These are phyloP conservation scores for Lagerstroemia speciosa DNA, from an alignment of 345 rosid genomes.

Conservation along the genomic window DNA sequence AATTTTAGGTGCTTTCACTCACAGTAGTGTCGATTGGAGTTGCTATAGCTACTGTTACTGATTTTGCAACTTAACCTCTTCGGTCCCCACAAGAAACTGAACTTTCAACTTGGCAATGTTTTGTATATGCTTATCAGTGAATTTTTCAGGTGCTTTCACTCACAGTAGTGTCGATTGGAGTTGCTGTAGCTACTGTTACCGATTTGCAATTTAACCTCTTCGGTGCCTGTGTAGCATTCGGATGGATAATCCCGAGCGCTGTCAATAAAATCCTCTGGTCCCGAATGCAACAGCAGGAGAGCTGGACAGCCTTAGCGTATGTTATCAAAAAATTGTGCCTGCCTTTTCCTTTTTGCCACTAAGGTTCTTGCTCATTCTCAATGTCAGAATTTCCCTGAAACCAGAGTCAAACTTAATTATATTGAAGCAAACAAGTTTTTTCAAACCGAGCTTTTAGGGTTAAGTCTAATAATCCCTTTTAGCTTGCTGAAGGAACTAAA, in stretches of 20 bases:
- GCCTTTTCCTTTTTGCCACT: neutral
- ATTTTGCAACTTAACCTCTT: conserved; percentile 63
- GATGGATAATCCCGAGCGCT: conserved; percentile 95
- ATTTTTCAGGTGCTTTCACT: conserved; percentile 65
- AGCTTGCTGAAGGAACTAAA: too few species aligned
- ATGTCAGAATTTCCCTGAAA: neutral
- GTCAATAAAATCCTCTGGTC: conserved; percentile 95
- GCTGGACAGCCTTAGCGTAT: conserved; percentile 91
- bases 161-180: conserved; percentile 71
- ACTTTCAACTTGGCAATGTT: neutral
- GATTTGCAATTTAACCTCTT: conserved; percentile 80
- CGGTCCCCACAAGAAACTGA: neutral
- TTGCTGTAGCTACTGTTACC: conserved; percentile 90
- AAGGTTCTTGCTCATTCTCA: neutral
- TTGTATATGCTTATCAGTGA: conserved; percentile 1
- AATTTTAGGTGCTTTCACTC: conserved; percentile 61
- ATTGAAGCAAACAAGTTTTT: too few species aligned
- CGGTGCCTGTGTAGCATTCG: conserved; percentile 86
- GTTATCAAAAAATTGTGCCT: conserved; percentile 14
- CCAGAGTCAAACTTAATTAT: neutral
- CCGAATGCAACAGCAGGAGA: conserved; percentile 78
- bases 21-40: conserved; percentile 76
- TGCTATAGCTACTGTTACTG: conserved; percentile 91
- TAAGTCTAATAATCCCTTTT: too few species aligned
- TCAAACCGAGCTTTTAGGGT: too few species aligned